Base-by-base conservation (phyloP, 2,329 filamentous ascomycete species). In the Raffaelea ambrosiae region DNA sequence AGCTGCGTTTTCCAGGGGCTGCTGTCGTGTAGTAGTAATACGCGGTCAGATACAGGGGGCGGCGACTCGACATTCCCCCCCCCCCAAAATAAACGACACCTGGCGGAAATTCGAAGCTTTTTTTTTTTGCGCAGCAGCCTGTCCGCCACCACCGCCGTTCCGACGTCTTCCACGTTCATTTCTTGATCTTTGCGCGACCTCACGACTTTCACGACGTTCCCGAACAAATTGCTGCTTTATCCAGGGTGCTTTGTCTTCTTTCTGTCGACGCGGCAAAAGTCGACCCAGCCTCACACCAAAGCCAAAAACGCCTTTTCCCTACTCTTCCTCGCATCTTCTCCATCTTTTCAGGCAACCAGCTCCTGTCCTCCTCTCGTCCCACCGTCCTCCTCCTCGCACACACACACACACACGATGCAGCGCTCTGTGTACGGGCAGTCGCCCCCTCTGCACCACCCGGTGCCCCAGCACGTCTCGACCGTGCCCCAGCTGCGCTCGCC, bases 391-490 rank as follows among this genome's bases (percentile, higher is more conserved):
- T 8, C 29, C 16, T 29, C 29, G 22, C 38, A 20, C 22, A 9
- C 26, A 31, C 36, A 14, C 9, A 22, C 35, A 5, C 47, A 9
- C 65, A 77, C 63, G 52, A 96, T 96, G 91, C 91, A 96, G 71
- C 86, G 89, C 65, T 76, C 84, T 63, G 75, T 81, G 47, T 95
- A 93, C 71, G 81, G 81, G 66, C 86, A 90, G 62, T 95, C 89
- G 26, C 91, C 90, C 63, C 90, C 91, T 56, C 82, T 97, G 58
- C 93, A 97, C 68, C 93, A 97, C 65, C 93, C 93, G 50, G 89
- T 97, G 50, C 93, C 93, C 53, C 93, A 98, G 68, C 93, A 98
- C 75, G 91, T 97, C 60, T 97, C 93, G 62, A 95, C 90, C 50
- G 93, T 98, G 44, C 93, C 93, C 40, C 93, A 97, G 71, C 82